phyloP scores from a whole-genome alignment of 139 green algal species.

The Chlorella vulgaris region DNA sequence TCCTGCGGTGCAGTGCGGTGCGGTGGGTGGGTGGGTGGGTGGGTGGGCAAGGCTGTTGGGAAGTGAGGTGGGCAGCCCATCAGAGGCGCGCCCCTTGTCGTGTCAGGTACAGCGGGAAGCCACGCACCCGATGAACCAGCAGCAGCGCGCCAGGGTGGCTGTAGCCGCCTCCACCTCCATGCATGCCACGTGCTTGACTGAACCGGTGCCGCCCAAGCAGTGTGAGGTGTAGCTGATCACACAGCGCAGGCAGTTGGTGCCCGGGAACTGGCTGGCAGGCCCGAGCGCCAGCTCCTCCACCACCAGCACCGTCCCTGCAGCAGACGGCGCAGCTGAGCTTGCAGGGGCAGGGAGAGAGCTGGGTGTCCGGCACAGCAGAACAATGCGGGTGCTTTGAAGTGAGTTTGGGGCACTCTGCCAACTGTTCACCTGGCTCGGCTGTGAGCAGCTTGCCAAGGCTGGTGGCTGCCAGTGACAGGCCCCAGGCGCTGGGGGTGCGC shows the following conservation, averaged over 20 bases:
- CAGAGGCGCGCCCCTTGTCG: too few species aligned
- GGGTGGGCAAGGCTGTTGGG: not conserved
- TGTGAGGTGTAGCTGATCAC: slow-evolving; percentile 1
- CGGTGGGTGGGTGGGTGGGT: not conserved
- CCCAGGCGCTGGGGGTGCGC: not conserved
- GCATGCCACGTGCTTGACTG: slow-evolving; percentile 14
- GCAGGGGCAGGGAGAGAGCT: not conserved
- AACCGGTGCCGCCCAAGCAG: not conserved
- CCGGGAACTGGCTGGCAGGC: slow-evolving; percentile 2
- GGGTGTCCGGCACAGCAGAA: not conserved
- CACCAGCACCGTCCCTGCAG: not conserved
- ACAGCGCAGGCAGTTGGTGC: not conserved
- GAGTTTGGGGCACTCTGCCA: not conserved
- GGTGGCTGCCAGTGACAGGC: not conserved
- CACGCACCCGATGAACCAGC: slow-evolving; percentile 21
- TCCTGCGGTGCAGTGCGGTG: not conserved
- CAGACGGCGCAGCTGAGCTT: not conserved
- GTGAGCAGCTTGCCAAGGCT: not conserved
- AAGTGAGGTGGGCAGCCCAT: not conserved
- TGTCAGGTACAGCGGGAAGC: not conserved
- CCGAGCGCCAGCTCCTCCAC: slow-evolving; percentile 10
- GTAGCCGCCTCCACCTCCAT: slow-evolving; percentile 4
- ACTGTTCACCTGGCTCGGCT: not conserved
- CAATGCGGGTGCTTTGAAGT: not conserved
- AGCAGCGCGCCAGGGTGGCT: not conserved